Evolutionary conservation across 345 rosid species (phyloP), one percentile per base, ranked within the genome.

Genomic region (Melaleuca alternifolia): DNA sequence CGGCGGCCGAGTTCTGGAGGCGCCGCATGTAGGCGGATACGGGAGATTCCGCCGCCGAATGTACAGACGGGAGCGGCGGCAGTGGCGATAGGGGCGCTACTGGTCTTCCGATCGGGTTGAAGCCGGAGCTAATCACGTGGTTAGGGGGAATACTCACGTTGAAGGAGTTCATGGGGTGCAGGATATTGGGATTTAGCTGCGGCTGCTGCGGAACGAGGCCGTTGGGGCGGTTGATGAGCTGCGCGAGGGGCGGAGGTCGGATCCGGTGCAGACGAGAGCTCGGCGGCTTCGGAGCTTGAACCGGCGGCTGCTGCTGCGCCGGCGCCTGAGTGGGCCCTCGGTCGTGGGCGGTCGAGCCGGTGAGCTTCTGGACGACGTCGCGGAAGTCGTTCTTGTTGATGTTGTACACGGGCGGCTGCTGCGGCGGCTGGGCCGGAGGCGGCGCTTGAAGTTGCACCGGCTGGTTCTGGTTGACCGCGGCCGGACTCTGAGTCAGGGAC

Each of bases 341-440:
- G 77, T 96, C 96, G 77, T 95, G 98, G 21, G 99, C 93, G 6
- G 99, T 93, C 1, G 99, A 97, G 50, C 98, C 99, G 50, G 99
- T 97, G 28, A 97, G 96, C 90, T 93, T 95, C 92, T 97, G 99
- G 28, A 97, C 99, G 77, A 97, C 96, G 84, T 97, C 96, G 30
- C 98, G 89, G 91, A 96, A 97, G 90, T 97, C 98, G 88, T 88
- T 94, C 89, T 96, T 96, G 92, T 95, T 97, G 90, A 97, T 97
- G 86, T 96, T 97, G 90, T 95, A 97, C 33, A 97, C 99, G 7
- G 98, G 99, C 2, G 99, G 79, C 28, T 88, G 92, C 82, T 85
- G 86, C 71, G 86, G 86, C 88, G 12, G 84, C 84, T 62, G 76
- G 91, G 86, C 86, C 21, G 86, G 93, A 54, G 65, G 93, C 2